Evolutionary conservation across 2,329 filamentous ascomycete genomes (phyloP).

Genomic region (Truncatella angustata): DNA sequence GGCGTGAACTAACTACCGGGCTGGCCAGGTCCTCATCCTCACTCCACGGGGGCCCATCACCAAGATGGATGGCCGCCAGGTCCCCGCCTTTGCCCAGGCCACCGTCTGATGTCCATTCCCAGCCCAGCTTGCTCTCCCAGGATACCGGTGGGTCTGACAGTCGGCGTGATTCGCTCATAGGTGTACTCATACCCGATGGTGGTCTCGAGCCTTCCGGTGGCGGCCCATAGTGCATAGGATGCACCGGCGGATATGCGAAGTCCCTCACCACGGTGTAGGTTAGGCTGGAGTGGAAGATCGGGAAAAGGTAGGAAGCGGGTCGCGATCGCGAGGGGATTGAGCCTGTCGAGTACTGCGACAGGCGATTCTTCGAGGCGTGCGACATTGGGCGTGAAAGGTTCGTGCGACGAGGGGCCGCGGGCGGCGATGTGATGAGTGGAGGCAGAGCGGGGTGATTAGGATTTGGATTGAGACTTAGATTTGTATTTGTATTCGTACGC

Average conservation of each 20-base stretch:
- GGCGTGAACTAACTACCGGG: slow-evolving; percentile 80
- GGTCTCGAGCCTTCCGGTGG: slow-evolving; percentile 68
- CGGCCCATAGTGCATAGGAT: slow-evolving; percentile 94
- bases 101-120: slow-evolving; percentile 54
- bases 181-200: slow-evolving; percentile 80
- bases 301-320: slow-evolving; percentile 78
- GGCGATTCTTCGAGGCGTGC: slow-evolving; percentile 74
- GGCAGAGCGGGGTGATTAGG: slow-evolving; percentile 54
- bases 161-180: slow-evolving; percentile 74
- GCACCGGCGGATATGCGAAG: slow-evolving; percentile 82
- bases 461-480: too few relatives aligned
- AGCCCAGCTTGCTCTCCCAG: slow-evolving; percentile 69
- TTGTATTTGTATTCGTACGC: too few relatives aligned
- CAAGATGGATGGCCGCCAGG: slow-evolving; percentile 79
- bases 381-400: slow-evolving; percentile 66
- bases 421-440: slow-evolving; percentile 56
- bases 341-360: slow-evolving; percentile 78
- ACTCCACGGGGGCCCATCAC: slow-evolving; percentile 87
- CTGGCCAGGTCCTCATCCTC: slow-evolving; percentile 95
- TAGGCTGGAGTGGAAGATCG: slow-evolving; percentile 80
- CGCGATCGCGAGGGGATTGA: slow-evolving; percentile 71
- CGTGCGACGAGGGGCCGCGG: slow-evolving; percentile 57
- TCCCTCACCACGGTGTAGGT: slow-evolving; percentile 90
- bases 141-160: slow-evolving; percentile 78
- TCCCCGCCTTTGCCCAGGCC: slow-evolving; percentile 64